A percentile compares a stretch with the other conserved stretches of the same genome.
These are phyloP conservation scores for Anthracocystis walkeri DNA, from an alignment of 1,284 basidiomycete genomes.

Conservation along the genomic window DNA sequence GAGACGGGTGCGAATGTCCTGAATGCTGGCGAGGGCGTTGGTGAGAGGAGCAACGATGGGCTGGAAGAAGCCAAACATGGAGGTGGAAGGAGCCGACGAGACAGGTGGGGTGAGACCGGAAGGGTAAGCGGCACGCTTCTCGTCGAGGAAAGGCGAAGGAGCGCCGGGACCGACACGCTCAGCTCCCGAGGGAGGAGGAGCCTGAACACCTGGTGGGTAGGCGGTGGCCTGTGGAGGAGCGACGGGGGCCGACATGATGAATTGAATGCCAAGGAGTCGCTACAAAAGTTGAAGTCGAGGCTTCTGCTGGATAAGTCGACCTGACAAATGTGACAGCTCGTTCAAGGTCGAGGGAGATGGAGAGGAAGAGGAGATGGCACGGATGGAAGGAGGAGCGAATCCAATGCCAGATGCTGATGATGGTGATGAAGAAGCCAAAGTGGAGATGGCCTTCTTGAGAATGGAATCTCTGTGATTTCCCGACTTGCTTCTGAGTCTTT, in stretches of 20 bases:
- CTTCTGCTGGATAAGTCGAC: too few species aligned
- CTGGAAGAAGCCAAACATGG: conserved; percentile 55
- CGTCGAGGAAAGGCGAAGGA: conserved; percentile 43
- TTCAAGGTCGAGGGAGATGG: background rate
- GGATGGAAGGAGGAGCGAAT: background rate
- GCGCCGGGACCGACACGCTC: conserved; percentile 43
- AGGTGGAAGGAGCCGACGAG: conserved; percentile 45
- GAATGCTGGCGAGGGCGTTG: conserved; percentile 39
- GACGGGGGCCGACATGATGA: conserved; percentile 37
- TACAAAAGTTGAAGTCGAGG: background rate
- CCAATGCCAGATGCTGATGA: conserved; percentile 17
- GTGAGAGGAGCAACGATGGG: conserved; percentile 57
- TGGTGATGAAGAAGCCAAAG: conserved; percentile 13
- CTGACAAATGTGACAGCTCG: background rate
- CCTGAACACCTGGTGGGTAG: conserved; percentile 46
- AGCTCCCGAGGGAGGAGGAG: conserved; percentile 45
- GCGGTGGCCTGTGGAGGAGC: conserved; percentile 45
- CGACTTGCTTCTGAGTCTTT: conserved; percentile 25
- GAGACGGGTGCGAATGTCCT: conserved; percentile 57
- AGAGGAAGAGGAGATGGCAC: background rate
- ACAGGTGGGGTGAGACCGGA: conserved; percentile 44
- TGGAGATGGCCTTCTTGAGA: conserved; percentile 20
- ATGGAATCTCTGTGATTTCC: background rate
- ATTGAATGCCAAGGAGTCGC: background rate
- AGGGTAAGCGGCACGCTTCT: conserved; percentile 47